Conservation (phyloP, 2,329 filamentous ascomycete genomes). For the Exutisphaerella laricina region DNA sequence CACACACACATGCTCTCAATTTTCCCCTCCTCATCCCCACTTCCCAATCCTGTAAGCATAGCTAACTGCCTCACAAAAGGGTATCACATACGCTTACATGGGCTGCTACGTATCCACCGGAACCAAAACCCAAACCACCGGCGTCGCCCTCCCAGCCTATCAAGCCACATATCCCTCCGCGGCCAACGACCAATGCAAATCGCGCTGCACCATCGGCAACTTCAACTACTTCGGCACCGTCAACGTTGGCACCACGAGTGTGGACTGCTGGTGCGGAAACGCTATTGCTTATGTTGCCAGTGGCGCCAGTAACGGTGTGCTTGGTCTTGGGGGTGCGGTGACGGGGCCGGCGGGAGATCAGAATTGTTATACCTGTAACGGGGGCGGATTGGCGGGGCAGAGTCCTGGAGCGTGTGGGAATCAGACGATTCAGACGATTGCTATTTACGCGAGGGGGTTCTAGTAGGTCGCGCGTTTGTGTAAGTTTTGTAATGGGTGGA, state of each 20-base stretch:
- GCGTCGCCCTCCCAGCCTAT: conserved; percentile 22
- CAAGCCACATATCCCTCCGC: conserved; percentile 19
- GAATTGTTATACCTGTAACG: conserved; percentile 27
- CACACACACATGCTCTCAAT: too few relatives aligned
- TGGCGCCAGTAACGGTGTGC: conserved; percentile 12
- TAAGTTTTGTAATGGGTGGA: too few relatives aligned
- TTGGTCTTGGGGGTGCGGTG: conserved; percentile 6
- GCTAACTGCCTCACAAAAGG: too few relatives aligned
- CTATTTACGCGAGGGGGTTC: conserved; percentile 27
- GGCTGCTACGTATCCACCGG: conserved; percentile 31
- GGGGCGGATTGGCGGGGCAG: conserved; percentile 12
- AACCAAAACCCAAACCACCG: conserved; percentile 16
- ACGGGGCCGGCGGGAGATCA: conserved; percentile 24
- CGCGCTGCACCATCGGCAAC: conserved; percentile 8
- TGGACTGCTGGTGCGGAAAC: conserved; percentile 30
- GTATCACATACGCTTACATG: conserved; percentile 23
- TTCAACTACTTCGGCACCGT: conserved; percentile 28
- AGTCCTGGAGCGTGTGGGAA: conserved; percentile 27
- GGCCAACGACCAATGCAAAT: conserved; percentile 22
- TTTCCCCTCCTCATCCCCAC: too few relatives aligned
- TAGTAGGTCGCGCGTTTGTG: too few relatives aligned
- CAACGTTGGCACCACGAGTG: conserved; percentile 19
- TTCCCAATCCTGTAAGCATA: too few relatives aligned
- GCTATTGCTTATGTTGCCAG: conserved; percentile 23
- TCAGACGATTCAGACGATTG: conserved; percentile 22